Base-by-base conservation (phyloP, 2,329 filamentous ascomycete species). In the Pezicula carpinea region DNA sequence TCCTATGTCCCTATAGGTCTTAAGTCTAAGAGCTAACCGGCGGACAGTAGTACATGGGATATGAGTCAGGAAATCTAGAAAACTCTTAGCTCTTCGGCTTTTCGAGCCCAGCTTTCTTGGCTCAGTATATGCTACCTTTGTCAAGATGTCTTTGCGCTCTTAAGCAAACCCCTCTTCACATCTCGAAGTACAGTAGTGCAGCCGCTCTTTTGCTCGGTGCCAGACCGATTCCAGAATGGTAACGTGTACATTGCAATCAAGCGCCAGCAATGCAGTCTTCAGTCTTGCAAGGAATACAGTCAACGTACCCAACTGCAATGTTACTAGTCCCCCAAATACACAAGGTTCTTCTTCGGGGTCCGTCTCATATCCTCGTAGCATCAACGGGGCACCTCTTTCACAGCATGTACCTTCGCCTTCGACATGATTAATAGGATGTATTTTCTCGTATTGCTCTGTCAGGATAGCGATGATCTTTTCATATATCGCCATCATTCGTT, bases 261-360 rank as follows among this genome's bases (percentile, higher is more conserved):
- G 17, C 6, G 15, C 34, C 17, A 19, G 15, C 17, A 38, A 13
- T 6, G 19, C n/a, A 6, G 40, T 18, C 22, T 43, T 43, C 23
- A 43, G 14, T 26, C 18, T 43, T 14, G 26, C 21, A 6, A 43
- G 15, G 26, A 43, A 43, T 10, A 31, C 18, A 14, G 22, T 43
- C 17, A 43, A 43, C 1, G 29, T 43, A 31, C 40, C 40, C 40
- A 43, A 19, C 40, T 43, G 40, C 15, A 43, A 18, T 29, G 40
- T 43, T 32, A 43, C 29, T 13, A 43, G 7, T 17, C 40, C 40
- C 17, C 23, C 40, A 32, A 43, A 43, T 17, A 43, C 40, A 19
- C 40, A 43, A 19, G 40, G 40, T 32, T 43, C 40, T 31, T 43
- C 40, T 18, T 32, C 29, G 5, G 29, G 18, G 17, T 43, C 40